Evolutionary conservation across 371 early-diverging fungal genomes (phyloP).

Genomic region (Zopfochytrium polystomum): DNA sequence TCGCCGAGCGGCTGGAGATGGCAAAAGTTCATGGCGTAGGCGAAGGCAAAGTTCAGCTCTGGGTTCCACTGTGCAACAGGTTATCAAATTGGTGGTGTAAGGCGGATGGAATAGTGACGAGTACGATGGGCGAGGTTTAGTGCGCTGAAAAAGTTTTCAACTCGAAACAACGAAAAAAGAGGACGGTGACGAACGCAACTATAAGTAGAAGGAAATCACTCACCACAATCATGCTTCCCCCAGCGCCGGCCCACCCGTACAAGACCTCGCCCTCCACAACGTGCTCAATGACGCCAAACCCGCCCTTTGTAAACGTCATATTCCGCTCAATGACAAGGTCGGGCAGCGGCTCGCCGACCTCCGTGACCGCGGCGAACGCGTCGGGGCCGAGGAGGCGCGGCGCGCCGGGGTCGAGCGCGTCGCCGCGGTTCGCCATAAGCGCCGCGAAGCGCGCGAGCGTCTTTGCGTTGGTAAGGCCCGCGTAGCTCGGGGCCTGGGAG

Average conservation of each 20-base stretch:
- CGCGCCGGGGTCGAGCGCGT: conserved; percentile 33
- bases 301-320: conserved; percentile 22
- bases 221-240: conserved; percentile 47
- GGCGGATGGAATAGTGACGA: too few species aligned
- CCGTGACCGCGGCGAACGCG: conserved; percentile 13
- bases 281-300: conserved; percentile 27
- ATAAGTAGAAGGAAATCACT: too few species aligned
- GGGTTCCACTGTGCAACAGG: too few species aligned
- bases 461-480: background rate
- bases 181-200: too few species aligned
- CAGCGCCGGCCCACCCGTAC: conserved; percentile 56
- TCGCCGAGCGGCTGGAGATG: too few species aligned
- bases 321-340: conserved; percentile 26
- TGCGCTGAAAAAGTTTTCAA: too few species aligned
- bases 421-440: conserved; percentile 63
- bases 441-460: conserved; percentile 46
- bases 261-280: conserved; percentile 40
- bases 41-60: too few species aligned
- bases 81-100: too few species aligned
- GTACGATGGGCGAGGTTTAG: too few species aligned
- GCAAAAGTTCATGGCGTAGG: too few species aligned
- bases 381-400: conserved; percentile 18
- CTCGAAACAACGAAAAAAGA: too few species aligned
- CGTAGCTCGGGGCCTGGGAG: background rate
- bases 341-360: conserved; percentile 5